Conservation (phyloP, 202 grass and related monocot genomes). For the Hordeum pubiflorum region DNA sequence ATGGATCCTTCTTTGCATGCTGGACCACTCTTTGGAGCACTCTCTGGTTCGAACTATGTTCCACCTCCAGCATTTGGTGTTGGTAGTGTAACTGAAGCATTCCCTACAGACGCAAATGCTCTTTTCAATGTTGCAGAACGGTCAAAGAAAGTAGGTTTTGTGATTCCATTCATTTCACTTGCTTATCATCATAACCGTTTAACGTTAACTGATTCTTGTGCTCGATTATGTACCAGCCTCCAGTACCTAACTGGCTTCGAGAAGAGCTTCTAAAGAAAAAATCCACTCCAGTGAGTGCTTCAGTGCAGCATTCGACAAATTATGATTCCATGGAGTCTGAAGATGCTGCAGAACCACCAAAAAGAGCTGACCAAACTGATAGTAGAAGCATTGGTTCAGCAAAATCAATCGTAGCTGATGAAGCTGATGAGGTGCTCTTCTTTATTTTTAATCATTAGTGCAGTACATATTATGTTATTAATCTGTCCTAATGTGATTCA, state of each 20-base stretch:
- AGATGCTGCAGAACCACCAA: conserved; percentile 39
- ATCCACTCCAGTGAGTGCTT: conserved; percentile 34
- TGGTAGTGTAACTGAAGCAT: conserved; percentile 43
- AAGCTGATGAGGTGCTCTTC: conserved; percentile 64
- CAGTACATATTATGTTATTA: not conserved
- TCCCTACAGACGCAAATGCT: conserved; percentile 46
- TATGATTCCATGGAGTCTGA: conserved; percentile 46
- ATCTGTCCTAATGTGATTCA: not conserved
- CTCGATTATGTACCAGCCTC: conserved; percentile 44
- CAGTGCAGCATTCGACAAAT: conserved; percentile 28
- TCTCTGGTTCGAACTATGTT: conserved; percentile 48
- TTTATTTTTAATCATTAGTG: conserved; percentile 1
- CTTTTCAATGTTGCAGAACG: conserved; percentile 57
- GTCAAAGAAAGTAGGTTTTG: conserved; percentile 71
- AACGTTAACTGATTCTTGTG: conserved; percentile 22
- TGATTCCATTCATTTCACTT: not conserved
- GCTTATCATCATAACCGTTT: conserved; percentile 8
- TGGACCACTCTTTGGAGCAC: conserved; percentile 47
- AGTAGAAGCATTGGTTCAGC: conserved; percentile 59
- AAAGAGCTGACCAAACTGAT: conserved; percentile 52
- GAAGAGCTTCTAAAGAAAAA: conserved; percentile 99
- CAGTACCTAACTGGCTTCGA: conserved; percentile 93
- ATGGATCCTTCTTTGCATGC: conserved; percentile 53
- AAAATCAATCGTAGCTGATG: conserved; percentile 65
- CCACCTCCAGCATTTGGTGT: conserved; percentile 67